Conservation (phyloP, 768 basidiomycete species). For the Boletus vermiculosoides region DNA sequence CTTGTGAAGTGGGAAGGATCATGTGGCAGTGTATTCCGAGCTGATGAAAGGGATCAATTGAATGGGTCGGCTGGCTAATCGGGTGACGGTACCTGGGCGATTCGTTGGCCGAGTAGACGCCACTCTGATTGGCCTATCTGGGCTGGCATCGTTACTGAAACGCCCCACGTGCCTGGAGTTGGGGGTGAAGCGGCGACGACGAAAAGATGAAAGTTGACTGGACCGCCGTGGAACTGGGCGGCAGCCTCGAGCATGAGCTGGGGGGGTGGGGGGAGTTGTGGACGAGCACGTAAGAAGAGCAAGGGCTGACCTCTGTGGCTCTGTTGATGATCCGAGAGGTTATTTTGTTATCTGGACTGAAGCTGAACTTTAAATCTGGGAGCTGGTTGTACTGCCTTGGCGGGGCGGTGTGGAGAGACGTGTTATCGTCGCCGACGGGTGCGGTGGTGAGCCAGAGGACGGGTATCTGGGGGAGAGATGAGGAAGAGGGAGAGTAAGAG, state of each 20-base stretch:
- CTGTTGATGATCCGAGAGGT: slow-evolving; percentile 42
- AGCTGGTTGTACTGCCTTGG: slow-evolving; percentile 44
- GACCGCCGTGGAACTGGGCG: slow-evolving; percentile 29
- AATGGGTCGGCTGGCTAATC: slow-evolving; percentile 1
- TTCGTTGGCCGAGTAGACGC: slow-evolving; percentile 41
- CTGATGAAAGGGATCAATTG: slow-evolving; percentile 36
- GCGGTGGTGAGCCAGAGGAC: slow-evolving; percentile 48
- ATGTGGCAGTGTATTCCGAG: slow-evolving; percentile 57
- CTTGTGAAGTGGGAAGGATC: slow-evolving; percentile 46
- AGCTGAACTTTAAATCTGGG: slow-evolving; percentile 43
- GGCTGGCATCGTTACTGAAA: slow-evolving; percentile 23
- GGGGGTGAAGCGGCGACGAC: slow-evolving; percentile 54
- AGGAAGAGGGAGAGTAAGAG: not conserved
- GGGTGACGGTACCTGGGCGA: slow-evolving; percentile 43
- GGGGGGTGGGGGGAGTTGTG: not conserved
- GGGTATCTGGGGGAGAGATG: slow-evolving; percentile 24
- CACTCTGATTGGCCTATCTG: slow-evolving; percentile 39
- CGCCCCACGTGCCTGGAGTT: slow-evolving; percentile 29
- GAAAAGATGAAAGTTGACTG: slow-evolving; percentile 48
- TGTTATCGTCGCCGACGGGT: slow-evolving; percentile 35
- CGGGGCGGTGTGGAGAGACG: slow-evolving; percentile 19
- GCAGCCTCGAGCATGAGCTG: slow-evolving; percentile 33
- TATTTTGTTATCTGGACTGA: slow-evolving; percentile 43
- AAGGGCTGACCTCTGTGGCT: slow-evolving; percentile 43
- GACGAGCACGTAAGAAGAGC: not conserved